phyloP scores from a whole-genome alignment of 2,329 filamentous ascomycete species.

The Fusarium sp. region DNA sequence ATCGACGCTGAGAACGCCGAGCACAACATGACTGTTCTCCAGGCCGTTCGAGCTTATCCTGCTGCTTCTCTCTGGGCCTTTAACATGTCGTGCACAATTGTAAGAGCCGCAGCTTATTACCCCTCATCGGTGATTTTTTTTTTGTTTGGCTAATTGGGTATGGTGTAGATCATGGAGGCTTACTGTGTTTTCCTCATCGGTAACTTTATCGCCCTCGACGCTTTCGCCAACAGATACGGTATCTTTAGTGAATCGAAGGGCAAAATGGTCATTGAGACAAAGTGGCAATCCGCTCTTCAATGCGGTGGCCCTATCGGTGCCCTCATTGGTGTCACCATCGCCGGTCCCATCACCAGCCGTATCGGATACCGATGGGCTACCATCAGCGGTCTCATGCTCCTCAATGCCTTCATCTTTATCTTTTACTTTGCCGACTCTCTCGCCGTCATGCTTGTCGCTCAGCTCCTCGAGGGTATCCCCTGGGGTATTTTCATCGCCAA shows the following conservation, averaged over 20 bases:
- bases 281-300: slow-evolving; percentile 57
- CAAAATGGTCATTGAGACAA: slow-evolving; percentile 54
- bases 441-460: slow-evolving; percentile 60
- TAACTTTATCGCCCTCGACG: slow-evolving; percentile 58
- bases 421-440: slow-evolving; percentile 66
- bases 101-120: slow-evolving; percentile 44
- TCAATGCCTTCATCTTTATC: slow-evolving; percentile 58
- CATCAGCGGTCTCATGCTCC: slow-evolving; percentile 52
- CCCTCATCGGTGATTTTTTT: background rate
- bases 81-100: slow-evolving; percentile 63
- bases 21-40: slow-evolving; percentile 55
- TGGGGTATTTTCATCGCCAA: slow-evolving; percentile 75
- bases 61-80: slow-evolving; percentile 62
- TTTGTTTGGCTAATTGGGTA: background rate
- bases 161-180: slow-evolving; percentile 60
- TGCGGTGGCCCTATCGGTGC: slow-evolving; percentile 52
- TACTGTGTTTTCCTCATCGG: slow-evolving; percentile 63
- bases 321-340: slow-evolving; percentile 53
- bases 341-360: slow-evolving; percentile 54
- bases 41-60: slow-evolving; percentile 56
- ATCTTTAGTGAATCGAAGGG: slow-evolving; percentile 33
- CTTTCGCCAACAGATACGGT: slow-evolving; percentile 56
- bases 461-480: slow-evolving; percentile 69
- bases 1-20: slow-evolving; percentile 57
- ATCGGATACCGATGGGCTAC: slow-evolving; percentile 56